Evolutionary conservation across 169 alveolate genomes (phyloP), one percentile per base, ranked within the genome.

Genomic region (Eimeria praecox): DNA sequence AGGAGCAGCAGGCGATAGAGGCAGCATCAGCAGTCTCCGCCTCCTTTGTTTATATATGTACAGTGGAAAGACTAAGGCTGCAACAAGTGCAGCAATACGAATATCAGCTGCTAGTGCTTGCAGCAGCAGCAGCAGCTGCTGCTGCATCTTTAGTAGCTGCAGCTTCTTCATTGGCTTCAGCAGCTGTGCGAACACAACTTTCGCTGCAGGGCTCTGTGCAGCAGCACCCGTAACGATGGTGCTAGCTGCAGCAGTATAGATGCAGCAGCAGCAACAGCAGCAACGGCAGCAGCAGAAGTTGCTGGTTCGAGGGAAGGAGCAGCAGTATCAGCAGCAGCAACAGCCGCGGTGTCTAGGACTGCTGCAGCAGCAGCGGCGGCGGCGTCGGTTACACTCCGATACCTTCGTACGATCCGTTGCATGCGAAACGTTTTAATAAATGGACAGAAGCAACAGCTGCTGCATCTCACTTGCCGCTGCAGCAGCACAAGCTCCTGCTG

Each of bases 271-370:
- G 40, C 75, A 64, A 16, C 75, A 64, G 46, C 78, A 33, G 78
- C 66, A 56, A 56, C 66, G 66, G n/a, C 66, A 56, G 66, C 66
- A 56, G 66, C 66, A 56, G n/a, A n/a, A n/a, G n/a, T n/a, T n/a
- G n/a, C 24, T 56, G 66, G n/a, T 16, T 5, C 4, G 14, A 30
- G 27, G 27, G 30, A 35, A 38, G 27, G 62, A 30, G 86, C 86
- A 75, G 54, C 56, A 38, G 56, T 35, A 75, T 14, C 80, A 33
- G 33, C 80, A 69, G 80, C 40, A 44, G n/a, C n/a, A n/a, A n/a
- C n/a, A n/a, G n/a, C n/a, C n/a, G n/a, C n/a, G n/a, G n/a, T n/a
- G n/a, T n/a, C n/a, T n/a, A n/a, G n/a, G n/a, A n/a, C n/a, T n/a
- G n/a, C n/a, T n/a, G n/a, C n/a, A n/a, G n/a, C n/a, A 16, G 80